Evolutionary conservation across 345 rosid genomes (phyloP).

Genomic region (Salix koriyanagi): DNA sequence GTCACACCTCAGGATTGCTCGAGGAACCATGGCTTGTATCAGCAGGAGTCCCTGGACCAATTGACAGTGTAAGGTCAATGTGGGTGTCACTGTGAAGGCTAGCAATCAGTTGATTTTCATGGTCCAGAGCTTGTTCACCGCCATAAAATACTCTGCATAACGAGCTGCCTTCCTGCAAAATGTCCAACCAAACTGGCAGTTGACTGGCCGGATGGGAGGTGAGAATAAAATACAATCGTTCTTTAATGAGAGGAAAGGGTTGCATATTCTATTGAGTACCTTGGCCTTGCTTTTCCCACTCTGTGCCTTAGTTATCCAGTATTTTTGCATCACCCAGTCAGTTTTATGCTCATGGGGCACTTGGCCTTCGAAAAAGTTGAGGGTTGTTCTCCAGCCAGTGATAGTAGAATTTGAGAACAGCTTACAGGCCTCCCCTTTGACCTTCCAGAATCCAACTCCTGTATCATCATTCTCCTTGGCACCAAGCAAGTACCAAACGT

Average conservation of each 20-base stretch:
- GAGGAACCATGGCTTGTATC: constrained; percentile 16
- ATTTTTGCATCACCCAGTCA: constrained; percentile 45
- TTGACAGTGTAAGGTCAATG: background rate
- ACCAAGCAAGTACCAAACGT: constrained; percentile 35
- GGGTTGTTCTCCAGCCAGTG: constrained; percentile 44
- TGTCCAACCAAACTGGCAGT: constrained; percentile 24
- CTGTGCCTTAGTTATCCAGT: constrained; percentile 23
- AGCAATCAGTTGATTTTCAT: constrained; percentile 7
- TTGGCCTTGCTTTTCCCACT: constrained; percentile 23
- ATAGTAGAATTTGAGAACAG: constrained; percentile 31
- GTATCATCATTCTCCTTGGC: constrained; percentile 14
- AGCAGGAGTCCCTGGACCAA: background rate
- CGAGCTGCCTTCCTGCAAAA: constrained; percentile 35
- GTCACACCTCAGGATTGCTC: constrained; percentile 29
- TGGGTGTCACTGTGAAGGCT: background rate
- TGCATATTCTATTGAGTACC: constrained; percentile 20
- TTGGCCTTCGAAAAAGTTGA: constrained; percentile 34
- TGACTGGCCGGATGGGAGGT: constrained; percentile 17
- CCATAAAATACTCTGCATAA: constrained; percentile 35
- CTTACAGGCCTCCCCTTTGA: constrained; percentile 33
- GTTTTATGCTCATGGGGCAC: constrained; percentile 28
- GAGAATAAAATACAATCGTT: constrained; percentile 2
- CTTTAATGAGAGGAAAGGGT: background rate
- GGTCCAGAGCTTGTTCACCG: background rate
- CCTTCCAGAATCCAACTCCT: constrained; percentile 39